Evolutionary conservation across 805 yeast genomes (phyloP), one percentile per base, ranked within the genome.

Genomic region (Kluyveromyces siamensis): DNA sequence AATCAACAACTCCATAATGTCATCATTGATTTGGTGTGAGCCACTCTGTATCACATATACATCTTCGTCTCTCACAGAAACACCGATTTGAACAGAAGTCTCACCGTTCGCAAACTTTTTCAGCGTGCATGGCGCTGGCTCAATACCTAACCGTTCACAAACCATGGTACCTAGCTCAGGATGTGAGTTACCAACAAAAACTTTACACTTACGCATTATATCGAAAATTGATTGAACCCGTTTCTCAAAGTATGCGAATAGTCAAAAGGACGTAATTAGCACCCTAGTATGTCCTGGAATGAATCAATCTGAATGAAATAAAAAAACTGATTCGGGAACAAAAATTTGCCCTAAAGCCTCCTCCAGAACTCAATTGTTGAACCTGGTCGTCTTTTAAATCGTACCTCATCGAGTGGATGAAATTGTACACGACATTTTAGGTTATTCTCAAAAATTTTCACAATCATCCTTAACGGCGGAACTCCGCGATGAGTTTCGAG

Each of bases 41-140:
- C 96, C 95, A 39, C 90, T 82, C 66, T 90, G 96, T 55, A 91
- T 85, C 56, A 88, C 88, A 63, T 88, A 90, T 27, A 93, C 96
- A 63, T 93, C 98, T 67, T 93, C 97, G 65, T 93, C 98, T 68
- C 99, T 80, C 42, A 93, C 96, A 35, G 95, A 87, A 30, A 84
- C 90, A 42, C 97, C 96, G 55, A 91, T 87, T 65, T 87, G 96
- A 43, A 95, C 96, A 41, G 95, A 85, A 4, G 99, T 93, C 71
- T 93, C 99, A 48, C 99, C 99, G 64, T 93, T 93, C 54, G 96
- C 86, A 69, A 93, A 93, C 69, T 89, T 90, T 68, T 86, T 84
- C 57, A 91, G 73, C 9, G 93, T 80, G 62, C 95, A 87, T 27
- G 96, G 95, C 27, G 97, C 98, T 10, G 96, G 89, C 60, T 87